Base-by-base conservation (phyloP, 2,329 filamentous ascomycete species). In the Lizonia empirigonia region DNA sequence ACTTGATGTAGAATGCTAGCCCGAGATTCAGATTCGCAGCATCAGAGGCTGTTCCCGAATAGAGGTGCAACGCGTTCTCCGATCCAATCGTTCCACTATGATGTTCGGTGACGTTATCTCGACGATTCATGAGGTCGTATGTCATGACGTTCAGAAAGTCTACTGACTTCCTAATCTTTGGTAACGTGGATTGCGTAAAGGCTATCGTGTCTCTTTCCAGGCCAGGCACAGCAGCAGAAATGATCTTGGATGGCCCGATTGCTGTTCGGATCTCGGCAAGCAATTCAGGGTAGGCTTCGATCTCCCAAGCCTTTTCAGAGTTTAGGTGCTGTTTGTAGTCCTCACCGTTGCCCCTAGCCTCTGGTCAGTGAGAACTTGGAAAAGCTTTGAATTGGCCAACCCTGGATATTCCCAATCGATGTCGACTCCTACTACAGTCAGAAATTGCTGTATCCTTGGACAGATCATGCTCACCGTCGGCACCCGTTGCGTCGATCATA, bases 91-190 rank as follows among this genome's bases (percentile, higher is more conserved):
- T 76, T n/a, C 83, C 83, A 36, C 80, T 85, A 65, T 89, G 86
- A 69, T 90, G 87, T 26, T 76, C 78, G 4, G 87, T 88, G 8
- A 76, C 65, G 34, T 72, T 83, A 72, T 89, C 83, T 29, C 88
- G 83, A 23, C 87, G 63, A 73, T 89, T 89, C 81, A 88, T 86
- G 35, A 90, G 67, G 64, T 90, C 87, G 67, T 90, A 90, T 1
- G 82, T 80, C 86, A 89, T 89, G 56, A 90, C 66, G 60, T 89
- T 89, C 63, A 89, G 77, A 63, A 85, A 87, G 65, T 90, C 85
- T 13, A 89, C 79, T 1, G 78, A 76, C 10, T 74, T 64, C 74
- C 81, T 82, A 57, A 89, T 86, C 48, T 77, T 73, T 1, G 84
- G 83, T 0, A 84, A 75, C 4, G 82, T 82, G 20, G 78, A 69